phyloP scores from a whole-genome alignment of 441 rosid genomes.

The Raphanus hybrid region DNA sequence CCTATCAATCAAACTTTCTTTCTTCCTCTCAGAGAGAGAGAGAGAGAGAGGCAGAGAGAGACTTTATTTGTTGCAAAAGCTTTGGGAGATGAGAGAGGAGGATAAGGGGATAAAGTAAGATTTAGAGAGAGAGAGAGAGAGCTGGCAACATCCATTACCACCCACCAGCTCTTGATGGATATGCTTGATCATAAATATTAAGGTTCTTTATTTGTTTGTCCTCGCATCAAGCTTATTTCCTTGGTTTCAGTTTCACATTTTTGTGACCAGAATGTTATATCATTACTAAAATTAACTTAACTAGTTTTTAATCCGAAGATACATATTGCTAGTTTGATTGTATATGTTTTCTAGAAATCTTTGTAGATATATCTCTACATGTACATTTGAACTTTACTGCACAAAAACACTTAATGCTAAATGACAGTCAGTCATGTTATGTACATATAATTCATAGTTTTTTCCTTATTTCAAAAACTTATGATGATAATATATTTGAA shows the following conservation, averaged over 20 bases:
- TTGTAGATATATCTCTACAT: neutral
- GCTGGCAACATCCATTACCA: slow-evolving; percentile 50
- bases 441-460: neutral
- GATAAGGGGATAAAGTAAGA: slow-evolving; percentile 46
- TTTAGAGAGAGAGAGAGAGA: slow-evolving; percentile 22
- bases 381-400: neutral
- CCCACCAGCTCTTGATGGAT: slow-evolving; percentile 88
- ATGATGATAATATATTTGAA: slow-evolving; percentile 1
- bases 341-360: neutral
- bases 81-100: slow-evolving; percentile 53
- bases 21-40: slow-evolving; percentile 31
- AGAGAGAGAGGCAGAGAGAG: neutral
- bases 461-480: neutral
- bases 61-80: slow-evolving; percentile 80
- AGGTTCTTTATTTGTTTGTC: slow-evolving; percentile 25
- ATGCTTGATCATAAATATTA: slow-evolving; percentile 46
- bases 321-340: slow-evolving; percentile 21
- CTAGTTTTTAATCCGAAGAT: slow-evolving; percentile 7
- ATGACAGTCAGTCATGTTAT: neutral
- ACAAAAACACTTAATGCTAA: neutral
- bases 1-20: slow-evolving; percentile 23
- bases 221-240: slow-evolving; percentile 23
- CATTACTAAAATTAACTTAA: slow-evolving; percentile 14
- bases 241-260: slow-evolving; percentile 10
- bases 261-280: slow-evolving; percentile 17